These are phyloP conservation scores for Trypanosoma cruzi DNA, from an alignment of 208 protist genomes.

Conservation along the genomic window DNA sequence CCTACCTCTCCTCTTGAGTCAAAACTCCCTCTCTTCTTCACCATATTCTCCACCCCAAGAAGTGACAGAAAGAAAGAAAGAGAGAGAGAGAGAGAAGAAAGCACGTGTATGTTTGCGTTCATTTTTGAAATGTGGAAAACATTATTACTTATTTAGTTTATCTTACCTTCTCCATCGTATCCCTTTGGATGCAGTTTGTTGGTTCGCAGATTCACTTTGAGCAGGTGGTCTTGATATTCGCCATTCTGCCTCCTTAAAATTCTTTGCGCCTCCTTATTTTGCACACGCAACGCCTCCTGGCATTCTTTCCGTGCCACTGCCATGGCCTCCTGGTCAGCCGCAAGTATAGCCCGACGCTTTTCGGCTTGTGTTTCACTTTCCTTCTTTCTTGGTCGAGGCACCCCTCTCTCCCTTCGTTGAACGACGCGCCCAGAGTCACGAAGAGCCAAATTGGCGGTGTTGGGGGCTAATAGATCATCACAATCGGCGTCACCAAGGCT, in stretches of 20 bases:
- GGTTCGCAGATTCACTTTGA: conserved; percentile 69
- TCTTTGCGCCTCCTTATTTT: conserved; percentile 52
- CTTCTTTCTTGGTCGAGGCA: conserved; percentile 59
- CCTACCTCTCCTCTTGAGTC: neutral
- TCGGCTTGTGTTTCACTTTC: conserved; percentile 61
- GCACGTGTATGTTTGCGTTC: neutral
- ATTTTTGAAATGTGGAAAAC: neutral
- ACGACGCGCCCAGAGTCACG: conserved; percentile 29
- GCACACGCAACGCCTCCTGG: conserved; percentile 49
- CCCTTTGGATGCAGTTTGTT: conserved; percentile 92
- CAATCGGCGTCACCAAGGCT: conserved; percentile 60
- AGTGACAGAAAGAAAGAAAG: too few relatives aligned
- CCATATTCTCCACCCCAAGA: too few relatives aligned
- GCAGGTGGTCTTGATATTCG: conserved; percentile 49
- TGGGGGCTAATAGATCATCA: conserved; percentile 29
- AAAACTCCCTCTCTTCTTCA: neutral
- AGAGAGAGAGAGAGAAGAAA: neutral
- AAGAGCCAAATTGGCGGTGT: conserved; percentile 50
- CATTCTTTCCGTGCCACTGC: conserved; percentile 65
- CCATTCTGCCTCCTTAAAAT: conserved; percentile 42
- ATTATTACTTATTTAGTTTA: conserved; percentile 27
- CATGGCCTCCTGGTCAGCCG: conserved; percentile 58
- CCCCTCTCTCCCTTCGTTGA: conserved; percentile 66
- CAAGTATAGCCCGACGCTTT: conserved; percentile 61
- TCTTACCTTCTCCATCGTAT: conserved; percentile 80